Base-by-base conservation (phyloP, 2,329 filamentous ascomycete genomes). In the Iodosphaeria phyllophila region DNA sequence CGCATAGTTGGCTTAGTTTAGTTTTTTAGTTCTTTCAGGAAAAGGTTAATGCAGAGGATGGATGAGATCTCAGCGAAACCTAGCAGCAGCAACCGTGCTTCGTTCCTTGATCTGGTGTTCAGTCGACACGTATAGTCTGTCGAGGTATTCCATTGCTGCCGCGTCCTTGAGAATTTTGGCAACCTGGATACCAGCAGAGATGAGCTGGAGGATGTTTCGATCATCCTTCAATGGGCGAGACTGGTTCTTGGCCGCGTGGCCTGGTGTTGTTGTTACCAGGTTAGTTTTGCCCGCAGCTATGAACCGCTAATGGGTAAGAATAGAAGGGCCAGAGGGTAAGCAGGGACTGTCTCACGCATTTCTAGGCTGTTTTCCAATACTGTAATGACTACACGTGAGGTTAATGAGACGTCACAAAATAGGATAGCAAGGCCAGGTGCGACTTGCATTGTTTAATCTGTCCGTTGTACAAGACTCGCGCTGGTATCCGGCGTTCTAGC, bases 381-480 rank as follows among this genome's bases (percentile, higher is more conserved):
- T 20, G 80, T 89, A 35, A 89, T 76, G 48, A 91, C n/a, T n/a
- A n/a, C n/a, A n/a, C n/a, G n/a, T n/a, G n/a, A n/a, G n/a, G n/a
- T n/a, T n/a, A n/a, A n/a, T n/a, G n/a, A n/a, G n/a, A n/a, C n/a
- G n/a, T n/a, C n/a, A n/a, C n/a, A n/a, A n/a, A n/a, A n/a, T n/a
- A n/a, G n/a, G n/a, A n/a, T n/a, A n/a, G n/a, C n/a, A n/a, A n/a
- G n/a, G n/a, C n/a, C n/a, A n/a, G n/a, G n/a, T n/a, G n/a, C n/a
- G n/a, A n/a, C n/a, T n/a, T n/a, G n/a, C n/a, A 72, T 49, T 89
- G 79, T 53, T 86, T 89, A 52, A 91, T 91, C 52, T 91, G 80
- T 30, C 78, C 77, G 46, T 89, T 79, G 56, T 86, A 89, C 21
- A 91, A 57, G 12, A 89, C 76, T 28, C 79, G 63, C 23, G 80